Evolutionary conservation across 2,329 filamentous ascomycete genomes (phyloP).

Genomic region (Cladosporium sp.): DNA sequence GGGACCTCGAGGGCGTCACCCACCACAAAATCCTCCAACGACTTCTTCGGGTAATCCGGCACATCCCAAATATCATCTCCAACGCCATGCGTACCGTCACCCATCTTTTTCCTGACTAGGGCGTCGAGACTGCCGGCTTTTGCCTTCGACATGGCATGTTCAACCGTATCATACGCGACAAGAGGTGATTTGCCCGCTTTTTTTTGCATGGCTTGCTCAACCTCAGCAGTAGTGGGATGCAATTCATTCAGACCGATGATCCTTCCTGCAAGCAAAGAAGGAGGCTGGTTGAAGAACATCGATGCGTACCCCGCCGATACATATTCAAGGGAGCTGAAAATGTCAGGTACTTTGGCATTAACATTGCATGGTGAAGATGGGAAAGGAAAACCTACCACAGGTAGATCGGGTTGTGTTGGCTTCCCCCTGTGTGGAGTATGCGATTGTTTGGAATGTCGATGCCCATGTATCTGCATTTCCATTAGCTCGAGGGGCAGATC

Average conservation of each 20-base stretch:
- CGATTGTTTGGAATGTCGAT: slow-evolving; percentile 1
- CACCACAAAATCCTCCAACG: not conserved
- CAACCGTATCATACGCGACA: not conserved
- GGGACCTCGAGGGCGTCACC: not conserved
- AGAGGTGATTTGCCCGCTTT: not conserved
- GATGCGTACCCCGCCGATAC: not conserved
- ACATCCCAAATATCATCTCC: not conserved
- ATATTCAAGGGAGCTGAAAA: not conserved
- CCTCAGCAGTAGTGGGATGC: not conserved
- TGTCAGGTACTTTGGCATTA: not conserved
- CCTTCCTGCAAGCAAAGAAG: not conserved
- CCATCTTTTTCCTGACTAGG: not conserved
- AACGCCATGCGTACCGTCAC: not conserved
- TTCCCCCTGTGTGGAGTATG: not conserved
- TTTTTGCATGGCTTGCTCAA: not conserved
- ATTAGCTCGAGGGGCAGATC: not conserved
- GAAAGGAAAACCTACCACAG: not conserved
- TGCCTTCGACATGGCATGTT: not conserved
- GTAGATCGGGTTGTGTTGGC: not conserved
- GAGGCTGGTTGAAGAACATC: not conserved
- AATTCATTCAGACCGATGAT: not conserved
- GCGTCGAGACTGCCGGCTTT: not conserved
- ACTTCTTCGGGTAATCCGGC: not conserved
- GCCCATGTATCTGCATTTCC: not conserved
- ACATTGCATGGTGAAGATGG: not conserved